phyloP scores from a whole-genome alignment of 805 yeast genomes.

The Debaryomyces hansenii region DNA sequence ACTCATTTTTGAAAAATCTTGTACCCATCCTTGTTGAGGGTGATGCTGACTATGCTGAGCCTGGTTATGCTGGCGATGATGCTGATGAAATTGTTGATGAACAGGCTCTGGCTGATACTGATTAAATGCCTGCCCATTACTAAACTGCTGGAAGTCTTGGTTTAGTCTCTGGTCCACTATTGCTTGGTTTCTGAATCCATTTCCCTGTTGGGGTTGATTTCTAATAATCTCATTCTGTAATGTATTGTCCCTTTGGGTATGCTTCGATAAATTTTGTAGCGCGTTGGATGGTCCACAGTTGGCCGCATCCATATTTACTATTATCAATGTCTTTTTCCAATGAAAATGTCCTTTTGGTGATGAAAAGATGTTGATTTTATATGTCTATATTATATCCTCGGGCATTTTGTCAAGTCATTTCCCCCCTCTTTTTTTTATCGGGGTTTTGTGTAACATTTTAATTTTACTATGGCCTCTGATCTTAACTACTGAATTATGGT shows the following conservation, averaged over 20 bases:
- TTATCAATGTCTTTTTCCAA: too few relatives aligned
- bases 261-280: constrained; percentile 39
- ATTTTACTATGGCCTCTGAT: too few relatives aligned
- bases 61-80: constrained; percentile 11
- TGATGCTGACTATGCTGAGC: constrained; percentile 5
- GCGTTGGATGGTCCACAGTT: constrained; percentile 50
- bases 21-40: constrained; percentile 25
- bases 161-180: constrained; percentile 35
- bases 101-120: constrained; percentile 10
- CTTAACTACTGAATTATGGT: too few relatives aligned
- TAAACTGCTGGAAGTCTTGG: constrained; percentile 38
- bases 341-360: too few relatives aligned
- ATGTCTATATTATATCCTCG: too few relatives aligned
- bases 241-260: constrained; percentile 41
- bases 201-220: constrained; percentile 5
- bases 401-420: too few relatives aligned
- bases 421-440: too few relatives aligned
- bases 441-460: too few relatives aligned
- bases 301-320: constrained; percentile 27
- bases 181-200: constrained; percentile 16
- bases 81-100: constrained; percentile 6
- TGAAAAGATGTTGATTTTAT: too few relatives aligned
- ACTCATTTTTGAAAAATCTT: constrained; percentile 25
- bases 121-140: constrained; percentile 8
- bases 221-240: constrained; percentile 32